phyloP scores from a whole-genome alignment of 805 yeast genomes.

The Candida xyloterini region DNA sequence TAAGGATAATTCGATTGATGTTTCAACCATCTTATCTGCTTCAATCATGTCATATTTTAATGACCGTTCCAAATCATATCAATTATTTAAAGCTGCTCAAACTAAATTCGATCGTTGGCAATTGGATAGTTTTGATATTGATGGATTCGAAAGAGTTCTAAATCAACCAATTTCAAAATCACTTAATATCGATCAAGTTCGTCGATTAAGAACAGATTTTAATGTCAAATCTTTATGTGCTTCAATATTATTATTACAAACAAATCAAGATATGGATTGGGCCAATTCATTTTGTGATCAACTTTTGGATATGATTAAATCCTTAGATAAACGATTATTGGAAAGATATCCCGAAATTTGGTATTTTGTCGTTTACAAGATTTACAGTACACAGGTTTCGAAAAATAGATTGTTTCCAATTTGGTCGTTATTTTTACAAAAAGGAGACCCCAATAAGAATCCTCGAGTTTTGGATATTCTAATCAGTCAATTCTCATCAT shows the following conservation, averaged over 20 bases:
- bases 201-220: constrained; percentile 25
- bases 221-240: constrained; percentile 31
- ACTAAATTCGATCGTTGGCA: constrained; percentile 33
- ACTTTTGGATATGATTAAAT: constrained; percentile 16
- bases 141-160: constrained; percentile 29
- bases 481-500: constrained; percentile 17
- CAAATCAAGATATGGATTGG: constrained; percentile 11
- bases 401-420: constrained; percentile 16
- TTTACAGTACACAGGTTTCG: constrained; percentile 19
- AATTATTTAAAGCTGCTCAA: constrained; percentile 29
- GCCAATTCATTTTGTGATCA: constrained; percentile 15
- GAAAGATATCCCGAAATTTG: constrained; percentile 31
- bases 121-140: constrained; percentile 31
- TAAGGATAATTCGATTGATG: constrained; percentile 20
- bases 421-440: constrained; percentile 18
- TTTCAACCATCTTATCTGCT: constrained; percentile 30
- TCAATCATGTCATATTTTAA: constrained; percentile 26
- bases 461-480: constrained; percentile 25
- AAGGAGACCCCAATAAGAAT: constrained; percentile 9
- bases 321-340: constrained; percentile 20
- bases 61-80: constrained; percentile 23
- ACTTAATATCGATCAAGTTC: constrained; percentile 16
- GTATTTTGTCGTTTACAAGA: constrained; percentile 28
- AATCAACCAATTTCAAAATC: constrained; percentile 1
- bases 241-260: constrained; percentile 25